phyloP scores from a whole-genome alignment of 2,329 filamentous ascomycete species.

The Pseudohalonectria lignicola region DNA sequence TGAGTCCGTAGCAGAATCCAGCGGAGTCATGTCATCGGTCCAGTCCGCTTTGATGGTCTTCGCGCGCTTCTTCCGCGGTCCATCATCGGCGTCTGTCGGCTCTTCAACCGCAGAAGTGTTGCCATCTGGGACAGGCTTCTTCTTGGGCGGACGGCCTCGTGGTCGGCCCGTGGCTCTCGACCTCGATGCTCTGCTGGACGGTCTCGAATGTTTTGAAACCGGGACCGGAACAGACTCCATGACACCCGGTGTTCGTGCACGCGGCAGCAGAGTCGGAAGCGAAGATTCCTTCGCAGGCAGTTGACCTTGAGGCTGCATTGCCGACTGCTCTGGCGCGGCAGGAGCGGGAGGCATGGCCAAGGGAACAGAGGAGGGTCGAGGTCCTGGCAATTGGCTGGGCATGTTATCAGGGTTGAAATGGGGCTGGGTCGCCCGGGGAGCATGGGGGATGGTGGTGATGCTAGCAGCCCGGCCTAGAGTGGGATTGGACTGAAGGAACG shows the following conservation, averaged over 20 bases:
- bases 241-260: background rate
- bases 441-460: constrained; percentile 12
- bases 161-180: constrained; percentile 40
- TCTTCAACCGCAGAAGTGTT: constrained; percentile 69
- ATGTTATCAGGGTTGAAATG: background rate
- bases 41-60: constrained; percentile 63
- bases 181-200: constrained; percentile 47
- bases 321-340: constrained; percentile 1
- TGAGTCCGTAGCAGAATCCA: constrained; percentile 66
- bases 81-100: constrained; percentile 45
- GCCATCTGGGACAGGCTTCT: constrained; percentile 35
- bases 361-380: constrained; percentile 7
- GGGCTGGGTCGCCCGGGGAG: background rate
- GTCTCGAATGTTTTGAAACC: constrained; percentile 36
- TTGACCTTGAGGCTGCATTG: background rate
- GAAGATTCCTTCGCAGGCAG: background rate
- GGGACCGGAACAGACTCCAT: background rate
- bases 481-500: constrained; percentile 64
- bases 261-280: background rate
- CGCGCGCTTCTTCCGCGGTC: constrained; percentile 60
- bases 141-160: constrained; percentile 45
- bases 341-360: constrained; percentile 7
- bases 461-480: constrained; percentile 28
- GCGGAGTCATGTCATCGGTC: constrained; percentile 40
- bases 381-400: constrained; percentile 3